phyloP scores from a whole-genome alignment of 1,139 yeast species.

The Kodamaea fungicola region DNA sequence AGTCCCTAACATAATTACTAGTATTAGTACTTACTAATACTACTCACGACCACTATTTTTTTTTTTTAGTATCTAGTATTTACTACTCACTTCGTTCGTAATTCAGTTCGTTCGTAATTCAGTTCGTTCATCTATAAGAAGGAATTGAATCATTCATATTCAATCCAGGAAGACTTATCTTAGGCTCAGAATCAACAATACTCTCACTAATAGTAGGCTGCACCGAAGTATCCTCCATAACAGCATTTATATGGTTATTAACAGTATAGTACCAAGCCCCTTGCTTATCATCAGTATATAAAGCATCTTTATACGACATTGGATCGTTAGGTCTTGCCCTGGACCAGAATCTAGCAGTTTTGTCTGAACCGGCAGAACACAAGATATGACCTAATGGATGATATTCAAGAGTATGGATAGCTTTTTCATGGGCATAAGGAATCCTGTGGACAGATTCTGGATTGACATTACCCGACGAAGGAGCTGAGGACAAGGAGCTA shows the following conservation, averaged over 20 bases:
- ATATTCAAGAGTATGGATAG: constrained; percentile 84
- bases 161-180: constrained; percentile 24
- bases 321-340: constrained; percentile 90
- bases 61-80: no score
- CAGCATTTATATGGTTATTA: constrained; percentile 62
- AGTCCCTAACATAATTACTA: no score
- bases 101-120: constrained; percentile 4
- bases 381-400: constrained; percentile 92
- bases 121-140: constrained; percentile 6
- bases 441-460: constrained; percentile 60
- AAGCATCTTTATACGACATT: constrained; percentile 75
- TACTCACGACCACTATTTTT: no score
- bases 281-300: constrained; percentile 66
- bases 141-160: constrained; percentile 8
- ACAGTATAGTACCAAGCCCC: constrained; percentile 75
- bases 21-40: no score
- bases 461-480: constrained; percentile 11
- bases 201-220: constrained; percentile 3
- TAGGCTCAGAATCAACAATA: constrained; percentile 2
- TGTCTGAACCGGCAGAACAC: constrained; percentile 91
- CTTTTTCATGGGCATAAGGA: constrained; percentile 92
- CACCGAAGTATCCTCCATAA: constrained; percentile 32
- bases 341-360: constrained; percentile 94
- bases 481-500: constrained; percentile 15
- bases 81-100: constrained; percentile 2